Evolutionary conservation across 139 green algal species (phyloP).

Genomic region (Closterium sp.): DNA sequence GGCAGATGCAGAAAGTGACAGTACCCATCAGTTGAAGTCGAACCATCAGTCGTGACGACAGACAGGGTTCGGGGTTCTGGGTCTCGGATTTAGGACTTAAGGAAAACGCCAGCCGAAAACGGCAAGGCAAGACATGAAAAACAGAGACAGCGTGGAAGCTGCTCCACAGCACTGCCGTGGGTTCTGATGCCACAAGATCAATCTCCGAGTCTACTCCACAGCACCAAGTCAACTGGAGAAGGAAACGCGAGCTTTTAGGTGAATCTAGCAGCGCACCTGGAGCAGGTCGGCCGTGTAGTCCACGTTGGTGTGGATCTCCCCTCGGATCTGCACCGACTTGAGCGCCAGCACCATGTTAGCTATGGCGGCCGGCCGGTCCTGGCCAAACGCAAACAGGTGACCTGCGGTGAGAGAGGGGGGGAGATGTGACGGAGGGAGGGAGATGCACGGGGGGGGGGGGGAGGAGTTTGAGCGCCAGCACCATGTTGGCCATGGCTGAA

Average conservation of each 20-base stretch:
- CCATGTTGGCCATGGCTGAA: conserved; percentile 80
- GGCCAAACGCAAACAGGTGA: conserved; percentile 91
- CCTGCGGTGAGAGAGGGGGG: not conserved
- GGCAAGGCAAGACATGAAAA: no score
- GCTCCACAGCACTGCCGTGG: no score
- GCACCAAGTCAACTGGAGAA: no score
- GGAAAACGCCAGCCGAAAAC: no score
- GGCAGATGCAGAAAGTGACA: no score
- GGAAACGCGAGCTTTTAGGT: no score
- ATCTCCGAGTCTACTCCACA: no score
- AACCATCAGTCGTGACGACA: not conserved
- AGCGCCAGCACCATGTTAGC: conserved; percentile 90
- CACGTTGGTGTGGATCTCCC: conserved; percentile 92
- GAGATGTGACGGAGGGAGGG: no score
- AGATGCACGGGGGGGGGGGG: no score
- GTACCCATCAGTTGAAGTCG: not conserved
- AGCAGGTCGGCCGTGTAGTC: conserved; percentile 72
- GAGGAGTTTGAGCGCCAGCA: conserved; percentile 82
- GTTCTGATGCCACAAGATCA: no score
- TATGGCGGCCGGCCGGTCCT: conserved; percentile 76
- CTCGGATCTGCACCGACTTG: conserved; percentile 86
- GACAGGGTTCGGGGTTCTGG: not conserved
- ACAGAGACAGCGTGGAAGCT: no score
- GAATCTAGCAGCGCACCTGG: conserved; percentile 12
- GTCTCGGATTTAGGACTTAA: no score